These are phyloP conservation scores for Penicillium waksmanii DNA, from an alignment of 495 filamentous ascomycete genomes.

Conservation along the genomic window DNA sequence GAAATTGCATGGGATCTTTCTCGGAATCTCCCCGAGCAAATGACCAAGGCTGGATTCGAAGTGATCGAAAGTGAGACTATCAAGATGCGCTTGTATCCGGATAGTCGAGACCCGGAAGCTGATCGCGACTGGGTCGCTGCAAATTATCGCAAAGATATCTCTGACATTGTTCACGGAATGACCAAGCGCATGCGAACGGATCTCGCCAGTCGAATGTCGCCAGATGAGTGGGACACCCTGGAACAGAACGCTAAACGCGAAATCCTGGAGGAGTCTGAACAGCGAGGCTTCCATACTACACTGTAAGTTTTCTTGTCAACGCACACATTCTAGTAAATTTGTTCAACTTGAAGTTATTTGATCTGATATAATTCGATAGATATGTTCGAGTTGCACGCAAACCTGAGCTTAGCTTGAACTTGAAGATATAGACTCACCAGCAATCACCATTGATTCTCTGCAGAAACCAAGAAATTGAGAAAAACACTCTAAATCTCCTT, in stretches of 20 bases:
- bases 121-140: constrained; percentile 3
- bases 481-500: too few species aligned
- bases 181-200: constrained; percentile 1
- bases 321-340: background rate
- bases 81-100: background rate
- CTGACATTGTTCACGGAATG: constrained; percentile 2
- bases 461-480: too few species aligned
- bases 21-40: background rate
- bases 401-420: background rate
- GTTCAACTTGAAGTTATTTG: background rate
- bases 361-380: background rate
- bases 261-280: background rate
- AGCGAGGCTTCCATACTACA: background rate
- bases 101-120: background rate
- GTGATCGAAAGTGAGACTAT: background rate
- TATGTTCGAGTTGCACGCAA: constrained; percentile 4
- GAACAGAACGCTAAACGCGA: background rate
- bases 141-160: background rate
- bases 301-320: background rate
- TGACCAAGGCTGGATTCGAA: background rate
- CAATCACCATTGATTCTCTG: background rate
- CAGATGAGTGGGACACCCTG: background rate
- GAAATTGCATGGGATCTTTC: constrained; percentile 4
- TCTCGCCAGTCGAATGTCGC: background rate
- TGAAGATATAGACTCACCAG: background rate